Evolutionary conservation across 441 rosid species (phyloP).

Genomic region (Jatropha multifida): DNA sequence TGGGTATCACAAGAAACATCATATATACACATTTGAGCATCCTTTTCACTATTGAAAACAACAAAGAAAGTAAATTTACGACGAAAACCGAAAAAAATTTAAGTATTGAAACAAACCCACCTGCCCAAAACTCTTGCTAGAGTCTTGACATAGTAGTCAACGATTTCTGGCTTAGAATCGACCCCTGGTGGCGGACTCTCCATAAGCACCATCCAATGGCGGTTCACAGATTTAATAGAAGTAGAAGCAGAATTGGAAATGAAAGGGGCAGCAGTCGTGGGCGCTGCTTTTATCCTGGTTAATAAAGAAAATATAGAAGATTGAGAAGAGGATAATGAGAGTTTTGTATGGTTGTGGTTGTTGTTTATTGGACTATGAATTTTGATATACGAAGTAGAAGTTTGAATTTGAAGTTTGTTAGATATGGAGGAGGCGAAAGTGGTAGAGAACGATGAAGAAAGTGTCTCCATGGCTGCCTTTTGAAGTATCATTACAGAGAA

Average conservation of each 20-base stretch:
- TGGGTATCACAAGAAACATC: slow-evolving; percentile 53
- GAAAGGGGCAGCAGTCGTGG: slow-evolving; percentile 22
- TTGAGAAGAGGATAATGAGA: slow-evolving; percentile 22
- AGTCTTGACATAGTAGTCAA: slow-evolving; percentile 59
- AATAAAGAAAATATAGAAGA: slow-evolving; percentile 24
- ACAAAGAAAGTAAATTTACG: slow-evolving; percentile 12
- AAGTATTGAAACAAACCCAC: slow-evolving; percentile 32
- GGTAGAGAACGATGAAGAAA: slow-evolving; percentile 22
- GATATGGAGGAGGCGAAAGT: slow-evolving; percentile 14
- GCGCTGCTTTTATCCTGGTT: slow-evolving; percentile 19
- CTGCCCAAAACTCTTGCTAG: slow-evolving; percentile 54
- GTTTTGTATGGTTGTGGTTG: slow-evolving; percentile 15
- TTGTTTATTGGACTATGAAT: slow-evolving; percentile 13
- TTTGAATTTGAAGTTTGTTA: slow-evolving; percentile 16
- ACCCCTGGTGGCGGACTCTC: slow-evolving; percentile 48
- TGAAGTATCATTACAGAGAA: not conserved
- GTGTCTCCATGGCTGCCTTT: slow-evolving; percentile 35
- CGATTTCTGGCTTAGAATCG: slow-evolving; percentile 47
- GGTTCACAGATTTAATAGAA: slow-evolving; percentile 17
- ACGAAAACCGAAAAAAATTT: slow-evolving; percentile 1
- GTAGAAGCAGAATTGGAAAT: slow-evolving; percentile 13
- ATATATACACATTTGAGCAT: slow-evolving; percentile 77
- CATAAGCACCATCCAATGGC: slow-evolving; percentile 68
- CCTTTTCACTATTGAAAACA: slow-evolving; percentile 44
- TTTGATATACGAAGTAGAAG: slow-evolving; percentile 17